These are phyloP conservation scores for Takashimella koratensis DNA, from an alignment of 1,284 basidiomycete genomes.

Conservation along the genomic window DNA sequence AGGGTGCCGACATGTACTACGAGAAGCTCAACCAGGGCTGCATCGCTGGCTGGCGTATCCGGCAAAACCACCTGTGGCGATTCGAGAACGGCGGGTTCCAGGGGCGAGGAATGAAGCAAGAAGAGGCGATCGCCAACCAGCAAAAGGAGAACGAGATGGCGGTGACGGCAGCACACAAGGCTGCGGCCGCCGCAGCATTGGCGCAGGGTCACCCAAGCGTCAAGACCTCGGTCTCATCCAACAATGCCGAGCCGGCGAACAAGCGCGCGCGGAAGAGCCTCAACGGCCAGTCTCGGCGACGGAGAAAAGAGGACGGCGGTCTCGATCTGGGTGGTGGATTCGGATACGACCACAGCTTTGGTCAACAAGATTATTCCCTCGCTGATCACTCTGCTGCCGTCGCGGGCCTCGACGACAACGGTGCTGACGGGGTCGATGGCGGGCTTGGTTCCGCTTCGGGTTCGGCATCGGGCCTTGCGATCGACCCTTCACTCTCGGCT, in stretches of 20 bases:
- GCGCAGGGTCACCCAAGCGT: slow-evolving; percentile 45
- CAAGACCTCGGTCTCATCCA: slow-evolving; percentile 36
- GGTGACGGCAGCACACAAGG: slow-evolving; percentile 41
- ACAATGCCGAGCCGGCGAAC: slow-evolving; percentile 8
- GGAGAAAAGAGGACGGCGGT: slow-evolving; percentile 13
- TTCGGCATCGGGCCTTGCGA: background rate
- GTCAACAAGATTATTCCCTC: background rate
- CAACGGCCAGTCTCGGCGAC: slow-evolving; percentile 17
- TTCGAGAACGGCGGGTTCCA: slow-evolving; percentile 47
- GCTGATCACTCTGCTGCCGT: background rate
- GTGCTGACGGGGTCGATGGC: background rate
- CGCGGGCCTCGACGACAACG: background rate
- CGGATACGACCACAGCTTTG: background rate
- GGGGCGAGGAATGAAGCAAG: slow-evolving; percentile 48
- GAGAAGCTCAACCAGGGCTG: slow-evolving; percentile 46
- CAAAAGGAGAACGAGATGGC: slow-evolving; percentile 40
- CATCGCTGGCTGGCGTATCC: slow-evolving; percentile 46
- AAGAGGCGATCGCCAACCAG: slow-evolving; percentile 41
- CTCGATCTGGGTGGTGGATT: background rate
- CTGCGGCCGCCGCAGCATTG: slow-evolving; percentile 42
- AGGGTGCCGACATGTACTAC: slow-evolving; percentile 49
- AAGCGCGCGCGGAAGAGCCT: slow-evolving; percentile 16
- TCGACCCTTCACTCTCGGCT: background rate
- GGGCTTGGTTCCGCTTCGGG: background rate
- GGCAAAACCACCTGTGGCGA: slow-evolving; percentile 46